Conservation (phyloP, 371 early-diverging fungal species). For the Mortierella sp. region DNA sequence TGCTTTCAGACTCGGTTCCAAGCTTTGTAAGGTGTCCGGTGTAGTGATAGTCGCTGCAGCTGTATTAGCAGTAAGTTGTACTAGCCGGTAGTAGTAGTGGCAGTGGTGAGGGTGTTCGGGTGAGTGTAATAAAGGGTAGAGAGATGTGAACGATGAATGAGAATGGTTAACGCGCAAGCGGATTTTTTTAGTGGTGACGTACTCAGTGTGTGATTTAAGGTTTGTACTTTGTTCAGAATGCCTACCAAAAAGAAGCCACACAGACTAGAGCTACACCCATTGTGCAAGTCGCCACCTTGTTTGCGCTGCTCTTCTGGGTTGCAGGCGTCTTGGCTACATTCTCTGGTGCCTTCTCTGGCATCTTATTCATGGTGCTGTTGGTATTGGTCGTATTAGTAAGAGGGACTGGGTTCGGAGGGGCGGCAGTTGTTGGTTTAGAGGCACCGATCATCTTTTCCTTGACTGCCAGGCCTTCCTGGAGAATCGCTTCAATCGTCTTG, state of each 20-base stretch:
- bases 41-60: too few relatives aligned
- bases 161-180: too few relatives aligned
- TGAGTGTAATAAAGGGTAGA: too few relatives aligned
- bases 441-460: constrained; percentile 19
- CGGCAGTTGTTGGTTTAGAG: background rate
- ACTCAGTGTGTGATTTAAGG: too few relatives aligned
- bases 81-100: too few relatives aligned
- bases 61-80: too few relatives aligned
- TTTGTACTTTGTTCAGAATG: too few relatives aligned
- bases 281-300: constrained; percentile 3
- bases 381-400: background rate
- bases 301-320: background rate
- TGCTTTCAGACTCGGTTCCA: background rate
- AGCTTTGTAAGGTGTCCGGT: background rate
- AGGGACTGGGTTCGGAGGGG: background rate
- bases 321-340: background rate
- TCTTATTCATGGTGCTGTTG: background rate
- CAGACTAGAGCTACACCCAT: too few relatives aligned
- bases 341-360: background rate
- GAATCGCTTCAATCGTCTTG: constrained; percentile 19
- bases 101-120: too few relatives aligned
- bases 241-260: too few relatives aligned
- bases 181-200: too few relatives aligned
- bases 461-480: constrained; percentile 20
- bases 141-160: too few relatives aligned